Evolutionary conservation across 257 asterid species (phyloP), one percentile per base, ranked within the genome.

Genomic region (Nicotiana noctiflora): DNA sequence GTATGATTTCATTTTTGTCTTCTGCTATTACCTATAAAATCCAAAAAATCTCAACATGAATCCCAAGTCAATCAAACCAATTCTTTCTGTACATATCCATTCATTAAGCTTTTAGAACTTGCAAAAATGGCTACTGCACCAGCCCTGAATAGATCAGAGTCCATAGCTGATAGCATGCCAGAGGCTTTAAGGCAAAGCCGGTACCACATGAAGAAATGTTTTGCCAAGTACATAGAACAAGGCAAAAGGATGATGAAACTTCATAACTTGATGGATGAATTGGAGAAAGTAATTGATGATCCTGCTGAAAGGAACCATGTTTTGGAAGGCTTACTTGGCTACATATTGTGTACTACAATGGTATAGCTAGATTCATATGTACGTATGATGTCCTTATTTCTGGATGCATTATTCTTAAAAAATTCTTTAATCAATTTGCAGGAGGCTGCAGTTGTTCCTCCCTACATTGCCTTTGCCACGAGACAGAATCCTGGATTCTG

Each of bases 361-460:
- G 98, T 90, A 82, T 52, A 29, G 51, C 8, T 14, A 77, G 8
- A 40, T 59, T 13, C 27, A 25, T 40, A 25, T 62, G 25, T 56
- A 14, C 60, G 21, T 49, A 7, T 3, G 15, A 46, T 72, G 25
- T 7, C 4, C 11, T 72, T 3, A 37, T 51, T 34, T 55, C 23
- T 34, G 6, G 64, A 60, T 68, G 17, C 25, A 25, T 27, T 59
- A 55, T 77, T 64, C 74, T 67, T 23, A 6, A 11, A n/a, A 8
- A 15, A 14, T 82, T 13, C 27, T 59, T 46, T 23, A 51, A 8
- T 23, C 15, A 18, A 49, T 49, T 79, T 77, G 64, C 86, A 95
- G 98, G 99, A 95, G 87, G 99, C 99, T 70, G 94, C 93, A 8
- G 95, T 92, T 61, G 90, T 93, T 79, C 99, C 99, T 86, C 99